Conservation (phyloP, 768 basidiomycete genomes). For the Mrakia frigida region DNA sequence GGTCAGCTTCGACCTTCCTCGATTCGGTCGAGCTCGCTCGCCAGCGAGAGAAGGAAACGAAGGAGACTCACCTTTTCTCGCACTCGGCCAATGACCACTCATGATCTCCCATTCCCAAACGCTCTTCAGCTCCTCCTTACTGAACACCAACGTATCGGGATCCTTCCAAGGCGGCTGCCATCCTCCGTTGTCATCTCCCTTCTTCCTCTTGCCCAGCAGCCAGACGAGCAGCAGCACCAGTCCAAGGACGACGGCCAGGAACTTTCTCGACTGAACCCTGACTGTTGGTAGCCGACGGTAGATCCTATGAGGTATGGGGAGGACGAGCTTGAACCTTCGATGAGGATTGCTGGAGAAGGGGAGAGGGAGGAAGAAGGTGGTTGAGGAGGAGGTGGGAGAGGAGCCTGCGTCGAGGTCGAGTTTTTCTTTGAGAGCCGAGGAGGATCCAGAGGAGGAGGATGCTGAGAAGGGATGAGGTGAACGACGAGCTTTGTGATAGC, state of each 20-base stretch:
- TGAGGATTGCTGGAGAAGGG: constrained; percentile 55
- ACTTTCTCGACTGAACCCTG: constrained; percentile 6
- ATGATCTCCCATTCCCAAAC: constrained; percentile 96
- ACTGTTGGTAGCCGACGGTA: constrained; percentile 56
- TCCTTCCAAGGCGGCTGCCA: constrained; percentile 41
- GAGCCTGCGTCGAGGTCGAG: constrained; percentile 44
- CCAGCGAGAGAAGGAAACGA: neutral
- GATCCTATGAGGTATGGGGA: constrained; percentile 60
- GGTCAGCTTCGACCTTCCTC: neutral
- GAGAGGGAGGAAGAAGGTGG: constrained; percentile 54
- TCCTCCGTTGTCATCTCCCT: neutral
- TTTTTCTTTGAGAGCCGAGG: constrained; percentile 36
- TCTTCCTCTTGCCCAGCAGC: constrained; percentile 24
- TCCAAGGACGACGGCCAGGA: constrained; percentile 23
- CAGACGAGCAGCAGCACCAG: constrained; percentile 21
- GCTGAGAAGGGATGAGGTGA: constrained; percentile 37
- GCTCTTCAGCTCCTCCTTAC: constrained; percentile 63
- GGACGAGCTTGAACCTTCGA: constrained; percentile 55
- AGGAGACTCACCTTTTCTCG: constrained; percentile 58
- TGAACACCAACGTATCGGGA: constrained; percentile 43
- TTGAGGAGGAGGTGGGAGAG: constrained; percentile 50
- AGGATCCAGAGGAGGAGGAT: constrained; percentile 20
- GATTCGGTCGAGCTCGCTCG: neutral
- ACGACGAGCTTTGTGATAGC: constrained; percentile 35
- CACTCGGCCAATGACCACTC: constrained; percentile 90